Evolutionary conservation across 306 rosid species (phyloP).

Genomic region (Fagus crenata): DNA sequence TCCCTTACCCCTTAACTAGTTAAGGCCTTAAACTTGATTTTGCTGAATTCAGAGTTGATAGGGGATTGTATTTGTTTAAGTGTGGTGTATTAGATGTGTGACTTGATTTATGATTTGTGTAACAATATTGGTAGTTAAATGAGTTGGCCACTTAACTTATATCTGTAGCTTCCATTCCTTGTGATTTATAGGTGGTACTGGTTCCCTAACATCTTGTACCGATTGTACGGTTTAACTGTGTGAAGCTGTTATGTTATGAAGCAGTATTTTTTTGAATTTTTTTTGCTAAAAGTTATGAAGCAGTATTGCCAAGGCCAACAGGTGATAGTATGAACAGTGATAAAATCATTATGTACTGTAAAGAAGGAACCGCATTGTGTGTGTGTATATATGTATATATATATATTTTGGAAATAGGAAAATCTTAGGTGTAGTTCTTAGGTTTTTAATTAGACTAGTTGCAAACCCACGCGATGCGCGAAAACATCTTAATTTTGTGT

Average conservation of each 20-base stretch:
- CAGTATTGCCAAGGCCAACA: not conserved
- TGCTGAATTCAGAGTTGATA: not conserved
- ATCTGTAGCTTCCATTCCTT: not conserved
- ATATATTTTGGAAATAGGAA: too few species aligned
- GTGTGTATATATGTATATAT: too few species aligned
- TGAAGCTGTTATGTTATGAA: too few species aligned
- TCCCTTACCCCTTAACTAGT: constrained; percentile 56
- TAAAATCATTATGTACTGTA: not conserved
- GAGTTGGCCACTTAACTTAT: not conserved
- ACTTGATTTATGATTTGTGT: constrained; percentile 1
- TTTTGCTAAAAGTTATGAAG: too few species aligned
- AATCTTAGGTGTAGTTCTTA: too few species aligned
- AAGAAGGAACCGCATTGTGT: not conserved
- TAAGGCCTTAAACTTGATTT: not conserved
- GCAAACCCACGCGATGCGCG: too few species aligned
- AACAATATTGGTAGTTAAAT: not conserved
- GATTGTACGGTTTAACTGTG: not conserved
- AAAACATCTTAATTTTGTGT: too few species aligned
- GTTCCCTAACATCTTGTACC: not conserved
- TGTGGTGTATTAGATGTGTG: not conserved
- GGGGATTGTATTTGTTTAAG: constrained; percentile 16
- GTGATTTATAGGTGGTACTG: not conserved
- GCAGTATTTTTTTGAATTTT: too few species aligned
- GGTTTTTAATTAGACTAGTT: too few species aligned
- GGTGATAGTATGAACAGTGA: not conserved